Evolutionary conservation across 1,139 yeast species (phyloP).

Genomic region (Suhomyces guaymorum): DNA sequence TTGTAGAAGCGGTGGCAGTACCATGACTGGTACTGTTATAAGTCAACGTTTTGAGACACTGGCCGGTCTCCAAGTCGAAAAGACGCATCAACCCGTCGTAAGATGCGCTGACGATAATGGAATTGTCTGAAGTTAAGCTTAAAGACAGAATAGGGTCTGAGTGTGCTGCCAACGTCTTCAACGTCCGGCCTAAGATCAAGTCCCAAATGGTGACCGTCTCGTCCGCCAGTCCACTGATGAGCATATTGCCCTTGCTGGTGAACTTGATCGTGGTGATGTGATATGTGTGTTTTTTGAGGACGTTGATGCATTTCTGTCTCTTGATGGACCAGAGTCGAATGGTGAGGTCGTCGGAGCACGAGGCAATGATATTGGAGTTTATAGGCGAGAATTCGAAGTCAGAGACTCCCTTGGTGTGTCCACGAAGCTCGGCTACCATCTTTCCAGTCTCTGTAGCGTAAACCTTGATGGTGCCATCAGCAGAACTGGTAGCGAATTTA

Average conservation of each 20-base stretch:
- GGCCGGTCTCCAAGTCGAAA: constrained; percentile 87
- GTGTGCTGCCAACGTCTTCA: constrained; percentile 88
- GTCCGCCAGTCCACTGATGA: constrained; percentile 85
- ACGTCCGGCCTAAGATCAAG: constrained; percentile 63
- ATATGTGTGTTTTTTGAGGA: constrained; percentile 79
- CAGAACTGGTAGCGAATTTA: constrained; percentile 57
- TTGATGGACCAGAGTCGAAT: constrained; percentile 70
- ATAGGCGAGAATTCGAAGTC: constrained; percentile 73
- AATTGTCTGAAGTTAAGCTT: constrained; percentile 74
- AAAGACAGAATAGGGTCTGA: constrained; percentile 85
- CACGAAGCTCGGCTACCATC: constrained; percentile 44
- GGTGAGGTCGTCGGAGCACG: constrained; percentile 86
- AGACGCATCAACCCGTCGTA: constrained; percentile 88
- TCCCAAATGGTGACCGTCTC: constrained; percentile 95
- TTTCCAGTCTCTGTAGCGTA: constrained; percentile 37
- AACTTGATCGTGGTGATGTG: constrained; percentile 76
- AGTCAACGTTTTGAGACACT: constrained; percentile 85
- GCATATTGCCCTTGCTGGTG: constrained; percentile 71
- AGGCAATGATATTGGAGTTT: constrained; percentile 70
- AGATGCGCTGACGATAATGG: constrained; percentile 83
- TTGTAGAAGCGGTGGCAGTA: constrained; percentile 59
- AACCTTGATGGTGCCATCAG: constrained; percentile 40
- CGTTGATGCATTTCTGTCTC: constrained; percentile 53
- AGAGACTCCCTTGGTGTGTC: constrained; percentile 71
- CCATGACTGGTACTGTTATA: constrained; percentile 62